phyloP scores from a whole-genome alignment of 2,329 filamentous ascomycete species.

The Pestalotiopsis fici region DNA sequence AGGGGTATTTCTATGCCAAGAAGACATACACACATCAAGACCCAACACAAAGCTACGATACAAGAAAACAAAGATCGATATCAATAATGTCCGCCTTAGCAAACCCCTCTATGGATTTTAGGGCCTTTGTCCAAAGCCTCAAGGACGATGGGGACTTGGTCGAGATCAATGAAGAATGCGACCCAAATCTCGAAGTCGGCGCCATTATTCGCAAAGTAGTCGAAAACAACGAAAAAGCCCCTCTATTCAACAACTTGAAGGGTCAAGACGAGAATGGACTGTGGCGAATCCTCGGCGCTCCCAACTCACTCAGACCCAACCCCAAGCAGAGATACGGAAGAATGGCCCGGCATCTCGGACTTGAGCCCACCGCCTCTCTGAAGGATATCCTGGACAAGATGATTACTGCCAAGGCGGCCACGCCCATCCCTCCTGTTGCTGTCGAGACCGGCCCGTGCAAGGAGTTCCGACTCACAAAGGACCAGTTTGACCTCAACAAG shows the following conservation, averaged over 20 bases:
- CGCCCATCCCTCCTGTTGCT: slow-evolving; percentile 32
- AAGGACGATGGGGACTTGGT: slow-evolving; percentile 42
- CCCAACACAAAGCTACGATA: background rate
- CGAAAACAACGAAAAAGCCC: slow-evolving; percentile 47
- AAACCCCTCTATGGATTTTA: slow-evolving; percentile 29
- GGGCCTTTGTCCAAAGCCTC: slow-evolving; percentile 44
- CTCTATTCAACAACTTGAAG: slow-evolving; percentile 53
- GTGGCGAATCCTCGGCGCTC: slow-evolving; percentile 47
- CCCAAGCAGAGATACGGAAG: slow-evolving; percentile 37
- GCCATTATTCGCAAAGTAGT: slow-evolving; percentile 47
- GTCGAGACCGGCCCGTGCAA: slow-evolving; percentile 42
- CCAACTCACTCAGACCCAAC: slow-evolving; percentile 36
- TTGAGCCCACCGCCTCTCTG: slow-evolving; percentile 36
- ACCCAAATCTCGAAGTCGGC: slow-evolving; percentile 45
- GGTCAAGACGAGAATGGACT: slow-evolving; percentile 44
- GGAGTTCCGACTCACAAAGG: slow-evolving; percentile 35
- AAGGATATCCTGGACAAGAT: slow-evolving; percentile 43
- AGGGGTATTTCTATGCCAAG: background rate
- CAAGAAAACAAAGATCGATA: slow-evolving; percentile 12
- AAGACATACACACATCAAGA: background rate
- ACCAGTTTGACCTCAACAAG: slow-evolving; percentile 41
- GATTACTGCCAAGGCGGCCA: slow-evolving; percentile 31
- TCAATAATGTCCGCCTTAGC: background rate
- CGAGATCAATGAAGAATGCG: slow-evolving; percentile 42
- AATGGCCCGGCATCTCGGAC: slow-evolving; percentile 40